Percentiles rank a stretch among this genome's conserved stretches.
These are phyloP conservation scores for Helianthus tuberosus DNA, from an alignment of 129 eudicot genomes.

Conservation along the genomic window DNA sequence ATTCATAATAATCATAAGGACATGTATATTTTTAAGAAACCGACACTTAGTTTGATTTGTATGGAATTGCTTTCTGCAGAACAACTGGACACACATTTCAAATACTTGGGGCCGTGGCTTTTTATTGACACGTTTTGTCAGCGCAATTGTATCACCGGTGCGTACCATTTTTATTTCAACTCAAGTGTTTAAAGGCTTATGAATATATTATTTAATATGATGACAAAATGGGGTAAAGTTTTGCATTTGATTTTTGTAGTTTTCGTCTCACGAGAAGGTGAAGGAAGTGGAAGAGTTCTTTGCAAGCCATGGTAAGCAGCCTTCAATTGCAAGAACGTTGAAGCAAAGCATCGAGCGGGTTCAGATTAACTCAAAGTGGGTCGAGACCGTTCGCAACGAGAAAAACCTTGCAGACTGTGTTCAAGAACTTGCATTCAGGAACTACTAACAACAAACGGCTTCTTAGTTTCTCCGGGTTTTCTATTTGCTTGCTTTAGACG, in stretches of 20 bases:
- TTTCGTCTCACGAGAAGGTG: constrained; percentile 76
- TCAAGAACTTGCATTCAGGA: constrained; percentile 84
- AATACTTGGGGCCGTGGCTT: constrained; percentile 51
- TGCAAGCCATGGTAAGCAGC: constrained; percentile 68
- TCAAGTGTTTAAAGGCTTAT: constrained; percentile 2
- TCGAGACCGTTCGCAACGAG: constrained; percentile 64
- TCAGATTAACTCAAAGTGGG: constrained; percentile 83
- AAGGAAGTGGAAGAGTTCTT: constrained; percentile 84
- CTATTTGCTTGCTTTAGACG: background rate
- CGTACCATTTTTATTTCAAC: constrained; percentile 9
- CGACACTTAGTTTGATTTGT: background rate
- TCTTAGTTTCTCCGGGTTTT: constrained; percentile 10
- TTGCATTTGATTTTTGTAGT: constrained; percentile 42
- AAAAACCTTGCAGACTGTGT: constrained; percentile 62
- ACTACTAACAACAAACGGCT: constrained; percentile 41
- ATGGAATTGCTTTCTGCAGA: constrained; percentile 27
- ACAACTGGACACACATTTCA: constrained; percentile 45
- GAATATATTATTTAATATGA: background rate
- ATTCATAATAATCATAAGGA: background rate
- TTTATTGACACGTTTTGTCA: constrained; percentile 44
- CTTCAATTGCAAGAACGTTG: constrained; percentile 82
- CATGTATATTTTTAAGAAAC: background rate
- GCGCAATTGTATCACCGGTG: constrained; percentile 47
- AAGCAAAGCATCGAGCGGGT: constrained; percentile 93
- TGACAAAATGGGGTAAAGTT: background rate